Evolutionary conservation across 805 yeast species (phyloP).

Genomic region (Wickerhamomyces pijperi): DNA sequence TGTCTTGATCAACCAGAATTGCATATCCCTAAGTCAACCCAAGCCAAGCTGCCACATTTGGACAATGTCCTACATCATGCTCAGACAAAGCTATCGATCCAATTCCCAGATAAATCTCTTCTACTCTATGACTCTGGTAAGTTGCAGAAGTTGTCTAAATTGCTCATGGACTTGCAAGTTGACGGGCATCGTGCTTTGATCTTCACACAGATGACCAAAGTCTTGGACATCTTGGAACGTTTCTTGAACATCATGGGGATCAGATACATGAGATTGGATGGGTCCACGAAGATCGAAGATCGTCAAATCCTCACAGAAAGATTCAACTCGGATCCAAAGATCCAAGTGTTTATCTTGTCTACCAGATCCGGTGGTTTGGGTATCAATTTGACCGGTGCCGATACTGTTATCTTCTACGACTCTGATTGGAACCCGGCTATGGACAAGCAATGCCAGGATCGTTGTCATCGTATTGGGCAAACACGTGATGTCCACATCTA

Average conservation of each 20-base stretch:
- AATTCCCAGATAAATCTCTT: slow-evolving; percentile 90
- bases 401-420: slow-evolving; percentile 94
- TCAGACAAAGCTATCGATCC: slow-evolving; percentile 81
- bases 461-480: slow-evolving; percentile 98
- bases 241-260: slow-evolving; percentile 92
- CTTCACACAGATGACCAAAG: slow-evolving; percentile 97
- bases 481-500: slow-evolving; percentile 96
- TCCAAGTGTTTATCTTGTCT: slow-evolving; percentile 85
- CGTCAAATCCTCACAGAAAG: slow-evolving; percentile 89
- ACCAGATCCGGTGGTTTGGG: slow-evolving; percentile 98
- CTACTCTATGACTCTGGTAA: slow-evolving; percentile 96
- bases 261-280: slow-evolving; percentile 89
- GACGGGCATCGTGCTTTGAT: slow-evolving; percentile 91
- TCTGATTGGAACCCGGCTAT: slow-evolving; percentile 99
- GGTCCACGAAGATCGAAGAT: slow-evolving; percentile 95
- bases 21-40: slow-evolving; percentile 27
- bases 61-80: slow-evolving; percentile 62
- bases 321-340: slow-evolving; percentile 75
- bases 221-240: slow-evolving; percentile 84
- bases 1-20: slow-evolving; percentile 57
- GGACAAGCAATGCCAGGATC: slow-evolving; percentile 98
- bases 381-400: slow-evolving; percentile 96
- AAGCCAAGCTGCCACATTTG: slow-evolving; percentile 20
- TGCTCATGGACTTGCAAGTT: slow-evolving; percentile 67
- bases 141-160: slow-evolving; percentile 68